A percentile compares a stretch with the other conserved stretches of the same genome.
These are phyloP conservation scores for Ophiostoma ips DNA, from an alignment of 2,329 filamentous ascomycete species.

Conservation along the genomic window DNA sequence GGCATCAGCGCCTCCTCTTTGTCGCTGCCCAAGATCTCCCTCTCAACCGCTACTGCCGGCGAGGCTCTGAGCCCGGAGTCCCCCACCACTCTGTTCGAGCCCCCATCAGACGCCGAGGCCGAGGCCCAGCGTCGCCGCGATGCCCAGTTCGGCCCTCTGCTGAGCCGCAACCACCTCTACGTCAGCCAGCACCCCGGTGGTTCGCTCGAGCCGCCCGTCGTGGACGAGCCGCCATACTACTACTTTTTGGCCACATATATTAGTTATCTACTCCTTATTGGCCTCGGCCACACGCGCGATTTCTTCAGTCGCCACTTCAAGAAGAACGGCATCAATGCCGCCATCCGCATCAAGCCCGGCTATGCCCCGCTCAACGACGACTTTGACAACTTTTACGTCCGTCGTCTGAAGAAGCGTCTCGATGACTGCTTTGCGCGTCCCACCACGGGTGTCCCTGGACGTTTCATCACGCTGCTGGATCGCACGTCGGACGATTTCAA, in stretches of 20 bases:
- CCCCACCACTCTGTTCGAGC: slow-evolving; percentile 67
- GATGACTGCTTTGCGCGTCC: slow-evolving; percentile 94
- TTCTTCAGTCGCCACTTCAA: slow-evolving; percentile 96
- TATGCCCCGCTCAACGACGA: slow-evolving; percentile 95
- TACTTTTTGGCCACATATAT: slow-evolving; percentile 96
- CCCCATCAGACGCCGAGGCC: slow-evolving; percentile 71
- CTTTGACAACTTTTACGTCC: slow-evolving; percentile 97
- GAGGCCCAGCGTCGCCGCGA: slow-evolving; percentile 63
- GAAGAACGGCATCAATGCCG: slow-evolving; percentile 65
- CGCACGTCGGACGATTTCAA: slow-evolving; percentile 88
- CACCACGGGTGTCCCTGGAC: slow-evolving; percentile 82
- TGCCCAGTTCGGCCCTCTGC: slow-evolving; percentile 81
- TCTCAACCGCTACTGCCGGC: slow-evolving; percentile 72
- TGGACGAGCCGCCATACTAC: slow-evolving; percentile 94
- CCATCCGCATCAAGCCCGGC: slow-evolving; percentile 70
- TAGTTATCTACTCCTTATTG: slow-evolving; percentile 90
- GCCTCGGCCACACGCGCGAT: slow-evolving; percentile 88
- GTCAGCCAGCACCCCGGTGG: slow-evolving; percentile 75
- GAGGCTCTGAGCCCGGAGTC: slow-evolving; percentile 59
- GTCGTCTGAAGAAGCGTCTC: slow-evolving; percentile 82
- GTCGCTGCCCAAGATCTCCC: slow-evolving; percentile 77
- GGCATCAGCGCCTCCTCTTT: slow-evolving; percentile 56
- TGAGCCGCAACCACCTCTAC: slow-evolving; percentile 70
- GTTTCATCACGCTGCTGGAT: slow-evolving; percentile 86
- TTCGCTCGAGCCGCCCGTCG: slow-evolving; percentile 66